Evolutionary conservation across 2,329 filamentous ascomycete species (phyloP).

Genomic region (Sarocladium brachiariae): DNA sequence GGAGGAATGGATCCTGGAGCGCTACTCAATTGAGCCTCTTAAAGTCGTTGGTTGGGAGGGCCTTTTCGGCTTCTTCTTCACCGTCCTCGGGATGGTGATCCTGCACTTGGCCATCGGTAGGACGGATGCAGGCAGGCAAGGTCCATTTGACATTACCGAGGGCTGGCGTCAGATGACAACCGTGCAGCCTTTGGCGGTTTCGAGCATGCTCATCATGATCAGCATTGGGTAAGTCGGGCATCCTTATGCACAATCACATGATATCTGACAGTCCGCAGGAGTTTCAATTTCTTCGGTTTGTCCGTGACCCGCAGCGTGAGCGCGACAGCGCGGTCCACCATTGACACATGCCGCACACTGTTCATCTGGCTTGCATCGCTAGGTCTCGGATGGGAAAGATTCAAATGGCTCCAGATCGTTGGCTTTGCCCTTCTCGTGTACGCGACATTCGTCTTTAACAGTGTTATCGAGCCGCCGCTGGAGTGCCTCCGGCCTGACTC

Average conservation of each 20-base stretch:
- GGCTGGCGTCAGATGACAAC: slow-evolving; percentile 75
- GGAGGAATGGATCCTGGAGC: slow-evolving; percentile 83
- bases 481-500: slow-evolving; percentile 53
- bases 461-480: slow-evolving; percentile 78
- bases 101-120: slow-evolving; percentile 71
- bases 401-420: slow-evolving; percentile 92
- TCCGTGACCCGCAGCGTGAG: slow-evolving; percentile 85
- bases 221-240: slow-evolving; percentile 69
- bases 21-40: slow-evolving; percentile 64
- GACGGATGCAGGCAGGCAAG: slow-evolving; percentile 65
- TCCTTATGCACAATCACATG: too few species aligned
- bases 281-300: slow-evolving; percentile 98
- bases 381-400: slow-evolving; percentile 89
- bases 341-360: slow-evolving; percentile 93
- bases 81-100: slow-evolving; percentile 69
- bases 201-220: slow-evolving; percentile 89
- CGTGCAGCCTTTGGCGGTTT: slow-evolving; percentile 63
- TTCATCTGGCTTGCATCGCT: slow-evolving; percentile 98
- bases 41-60: slow-evolving; percentile 96
- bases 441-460: slow-evolving; percentile 95
- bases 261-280: too few species aligned
- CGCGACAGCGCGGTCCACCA: slow-evolving; percentile 88
- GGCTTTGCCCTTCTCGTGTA: slow-evolving; percentile 90
- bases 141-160: slow-evolving; percentile 86
- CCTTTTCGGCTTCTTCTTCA: slow-evolving; percentile 79